A percentile compares a stretch with the other conserved stretches of the same genome.
Conservation (phyloP, 2,329 filamentous ascomycete genomes). For the Colletotrichum melonis region DNA sequence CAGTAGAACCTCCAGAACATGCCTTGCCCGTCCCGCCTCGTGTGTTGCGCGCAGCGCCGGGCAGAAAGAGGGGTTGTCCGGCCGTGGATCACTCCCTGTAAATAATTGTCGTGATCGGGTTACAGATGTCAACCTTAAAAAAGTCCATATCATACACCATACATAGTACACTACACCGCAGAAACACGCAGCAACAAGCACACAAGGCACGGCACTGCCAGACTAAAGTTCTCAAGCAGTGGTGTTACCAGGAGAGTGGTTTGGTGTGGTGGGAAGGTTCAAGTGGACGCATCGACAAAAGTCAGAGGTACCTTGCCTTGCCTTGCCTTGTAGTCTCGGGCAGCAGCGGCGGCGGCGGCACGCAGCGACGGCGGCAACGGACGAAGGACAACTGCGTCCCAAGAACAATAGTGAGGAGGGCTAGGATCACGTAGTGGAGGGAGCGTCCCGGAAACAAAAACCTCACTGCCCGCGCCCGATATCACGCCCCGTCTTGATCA, state of each 20-base stretch:
- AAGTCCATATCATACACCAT: background rate
- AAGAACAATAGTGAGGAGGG: background rate
- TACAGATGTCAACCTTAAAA: constrained; percentile 28
- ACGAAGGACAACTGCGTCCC: background rate
- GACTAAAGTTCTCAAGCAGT: background rate
- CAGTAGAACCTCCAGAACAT: too few relatives aligned
- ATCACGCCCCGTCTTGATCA: background rate
- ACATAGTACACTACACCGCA: too few relatives aligned
- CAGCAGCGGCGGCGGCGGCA: background rate
- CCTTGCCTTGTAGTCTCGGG: background rate
- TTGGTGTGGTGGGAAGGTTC: constrained; percentile 19
- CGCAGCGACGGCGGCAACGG: background rate
- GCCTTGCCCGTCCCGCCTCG: too few relatives aligned
- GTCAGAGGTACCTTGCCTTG: background rate
- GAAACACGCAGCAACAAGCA: background rate
- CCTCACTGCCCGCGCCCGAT: background rate
- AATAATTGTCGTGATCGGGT: constrained; percentile 29
- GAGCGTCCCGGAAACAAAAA: background rate
- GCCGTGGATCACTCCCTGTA: background rate
- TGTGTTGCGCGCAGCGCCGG: too few relatives aligned
- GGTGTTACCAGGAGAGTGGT: constrained; percentile 11
- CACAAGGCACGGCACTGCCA: background rate
- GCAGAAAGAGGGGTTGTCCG: background rate
- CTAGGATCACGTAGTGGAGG: background rate
- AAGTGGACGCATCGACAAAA: background rate